Evolutionary conservation across 257 asterid species (phyloP), one percentile per base, ranked within the genome.

Genomic region (Forsythia suspensa): DNA sequence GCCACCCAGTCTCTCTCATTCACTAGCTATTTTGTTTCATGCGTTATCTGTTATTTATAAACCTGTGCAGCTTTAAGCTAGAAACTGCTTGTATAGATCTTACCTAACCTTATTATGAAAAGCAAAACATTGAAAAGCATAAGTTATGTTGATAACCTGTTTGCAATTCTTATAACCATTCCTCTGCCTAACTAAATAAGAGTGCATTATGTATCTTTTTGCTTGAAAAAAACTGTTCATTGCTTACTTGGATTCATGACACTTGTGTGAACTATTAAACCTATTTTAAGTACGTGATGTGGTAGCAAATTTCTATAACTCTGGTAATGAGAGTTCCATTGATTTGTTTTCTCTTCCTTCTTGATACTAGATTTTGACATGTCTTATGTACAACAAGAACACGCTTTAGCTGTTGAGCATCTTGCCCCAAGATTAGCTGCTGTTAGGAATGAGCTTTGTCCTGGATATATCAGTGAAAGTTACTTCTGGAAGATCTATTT

Each of bases 321-420:
- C 61, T 68, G 1, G 63, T 12, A 12, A 34, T 52, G 13, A 42
- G 15, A 59, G 38, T 65, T 76, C 21, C 48, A 48, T 18, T 10
- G 6, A 59, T 68, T 79, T 76, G 68, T 70, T 51, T 83, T 68
- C 68, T 76, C 13, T 68, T 76, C 20, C 69, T 80, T 69, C 69
- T 67, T 52, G 63, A 57, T 71, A 24, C 77, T 84, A 89, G 99
- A 88, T 77, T 91, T 93, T 80, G 89, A 89, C 73, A 66, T 95
- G 90, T 87, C 98, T n/a, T 90, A 91, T 84, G 88, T 88, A 80
- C 99, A 95, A 81, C 98, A 95, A 88, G 99, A 95, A 77, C 98
- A 93, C 59, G 98, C 97, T 38, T 84, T 93, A 77, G 96, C 99
- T 73, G 93, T 95, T 41, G 99, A 95, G 73, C 89, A 77, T 61